phyloP scores from a whole-genome alignment of 2,329 filamentous ascomycete genomes.

The Phialophora chinensis region DNA sequence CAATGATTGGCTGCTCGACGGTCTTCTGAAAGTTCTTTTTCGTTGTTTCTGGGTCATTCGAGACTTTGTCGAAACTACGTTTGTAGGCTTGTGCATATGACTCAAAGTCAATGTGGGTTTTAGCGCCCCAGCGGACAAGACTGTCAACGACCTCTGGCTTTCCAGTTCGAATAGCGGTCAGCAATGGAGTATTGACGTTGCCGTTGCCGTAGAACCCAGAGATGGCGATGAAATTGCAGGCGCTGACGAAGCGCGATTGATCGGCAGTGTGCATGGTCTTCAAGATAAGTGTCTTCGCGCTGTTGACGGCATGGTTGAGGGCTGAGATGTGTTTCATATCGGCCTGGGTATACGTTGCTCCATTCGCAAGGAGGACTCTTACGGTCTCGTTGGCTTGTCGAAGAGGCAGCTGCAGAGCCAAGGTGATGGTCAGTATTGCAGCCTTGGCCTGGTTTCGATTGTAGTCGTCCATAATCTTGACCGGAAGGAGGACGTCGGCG shows the following conservation, averaged over 20 bases:
- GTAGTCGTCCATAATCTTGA: conserved; percentile 63
- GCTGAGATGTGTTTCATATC: conserved; percentile 69
- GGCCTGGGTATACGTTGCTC: conserved; percentile 75
- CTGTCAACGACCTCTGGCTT: conserved; percentile 62
- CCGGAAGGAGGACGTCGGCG: conserved; percentile 74
- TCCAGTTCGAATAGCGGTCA: conserved; percentile 62
- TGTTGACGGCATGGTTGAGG: conserved; percentile 68
- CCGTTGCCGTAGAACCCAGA: conserved; percentile 44
- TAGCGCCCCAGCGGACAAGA: conserved; percentile 69
- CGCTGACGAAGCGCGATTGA: conserved; percentile 62
- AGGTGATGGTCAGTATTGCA: conserved; percentile 71
- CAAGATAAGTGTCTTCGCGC: conserved; percentile 54
- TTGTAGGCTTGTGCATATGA: conserved; percentile 66
- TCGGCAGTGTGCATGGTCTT: conserved; percentile 61
- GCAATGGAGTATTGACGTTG: conserved; percentile 58
- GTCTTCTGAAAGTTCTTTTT: conserved; percentile 54
- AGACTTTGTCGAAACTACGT: conserved; percentile 47
- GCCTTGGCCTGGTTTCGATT: conserved; percentile 56
- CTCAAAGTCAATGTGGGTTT: conserved; percentile 65
- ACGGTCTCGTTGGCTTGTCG: conserved; percentile 71
- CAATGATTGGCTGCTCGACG: conserved; percentile 69
- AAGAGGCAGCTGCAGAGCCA: conserved; percentile 69
- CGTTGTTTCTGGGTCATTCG: conserved; percentile 52
- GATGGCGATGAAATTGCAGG: conserved; percentile 69
- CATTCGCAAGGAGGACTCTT: conserved; percentile 68